Conservation (phyloP, 2,329 filamentous ascomycete genomes). For the Colletotrichum sp. region DNA sequence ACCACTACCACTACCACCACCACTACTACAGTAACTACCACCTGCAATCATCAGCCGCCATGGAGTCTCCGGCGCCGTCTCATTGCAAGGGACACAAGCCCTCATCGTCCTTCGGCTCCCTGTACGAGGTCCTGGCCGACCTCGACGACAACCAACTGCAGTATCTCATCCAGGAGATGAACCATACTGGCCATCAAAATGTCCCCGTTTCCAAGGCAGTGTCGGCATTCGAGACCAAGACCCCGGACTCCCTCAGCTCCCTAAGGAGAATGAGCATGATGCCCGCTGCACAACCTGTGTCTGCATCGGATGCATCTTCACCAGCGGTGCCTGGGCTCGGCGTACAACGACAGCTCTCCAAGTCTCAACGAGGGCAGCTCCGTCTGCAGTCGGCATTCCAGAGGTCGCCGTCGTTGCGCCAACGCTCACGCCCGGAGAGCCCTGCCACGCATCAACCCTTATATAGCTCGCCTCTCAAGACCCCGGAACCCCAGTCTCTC, state of each 20-base stretch:
- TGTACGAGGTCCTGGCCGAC: conserved; percentile 19
- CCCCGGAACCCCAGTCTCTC: background rate
- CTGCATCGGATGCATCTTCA: background rate
- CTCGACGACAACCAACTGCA: conserved; percentile 18
- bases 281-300: background rate
- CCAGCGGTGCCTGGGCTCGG: background rate
- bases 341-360: conserved; percentile 1
- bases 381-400: conserved; percentile 13
- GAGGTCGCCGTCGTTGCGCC: background rate
- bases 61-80: background rate
- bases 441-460: background rate
- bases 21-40: background rate
- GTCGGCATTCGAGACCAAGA: conserved; percentile 3
- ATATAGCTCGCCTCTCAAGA: background rate
- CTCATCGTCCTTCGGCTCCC: conserved; percentile 5
- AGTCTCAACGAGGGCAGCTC: conserved; percentile 13
- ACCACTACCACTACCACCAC: background rate
- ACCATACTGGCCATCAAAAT: conserved; percentile 17
- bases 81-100: background rate
- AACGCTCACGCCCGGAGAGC: background rate
- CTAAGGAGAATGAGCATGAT: background rate
- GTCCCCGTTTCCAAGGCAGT: conserved; percentile 16
- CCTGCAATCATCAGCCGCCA: background rate
- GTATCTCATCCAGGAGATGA: conserved; percentile 23
- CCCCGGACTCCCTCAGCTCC: background rate